Base-by-base conservation (phyloP, 169 alveolate species). In the Toxoplasma gondii region DNA sequence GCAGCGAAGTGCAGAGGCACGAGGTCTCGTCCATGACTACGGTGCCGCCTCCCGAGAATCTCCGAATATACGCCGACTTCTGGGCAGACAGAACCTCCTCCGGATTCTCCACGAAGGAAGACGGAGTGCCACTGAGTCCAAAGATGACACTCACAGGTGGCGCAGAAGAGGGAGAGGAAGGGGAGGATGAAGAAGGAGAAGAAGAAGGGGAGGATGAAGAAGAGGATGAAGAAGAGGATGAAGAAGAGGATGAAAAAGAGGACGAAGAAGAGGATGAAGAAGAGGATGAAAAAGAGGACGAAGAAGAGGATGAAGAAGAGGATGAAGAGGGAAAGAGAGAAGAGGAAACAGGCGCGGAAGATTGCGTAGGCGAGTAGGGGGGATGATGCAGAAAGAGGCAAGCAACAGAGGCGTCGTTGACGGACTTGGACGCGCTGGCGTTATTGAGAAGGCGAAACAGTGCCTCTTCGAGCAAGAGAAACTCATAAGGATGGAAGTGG, bases 21-120 rank as follows among this genome's bases (percentile, higher is more conserved):
- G 38, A 9, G 24, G 19, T 22, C 24, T 9, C 64, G 64, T 43
- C 90, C 41, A 82, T 39, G 24, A 82, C 69, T 7, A 82, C 90
- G 16, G 90, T 82, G 1, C 90, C 90, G n/a, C 90, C 90, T 5
- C 90, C 90, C 1, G 69, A 41, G 90, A 82, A 82, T 9, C 90
- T 41, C 36, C 41, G n/a, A 16, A 82, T 82, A 41, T 31, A 82
- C 43, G 39, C 38, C 12, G 90, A 41, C 24, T 9, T 2, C 64
- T 41, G 90, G 34, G n/a, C 1, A 22, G n/a, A 29, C 12, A 82
- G 64, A 82, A 82, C 31, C 53, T 29, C 17, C 41, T 82, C 67
- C 41, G 90, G 34, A 22, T 5, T n/a, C 41, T 43, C 38, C 53
- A 82, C 90, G 38, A 38, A 82, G 38, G 90, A 64, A 22, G 53